Conservation (phyloP, 768 basidiomycete genomes). For the Trametes meyenii region DNA sequence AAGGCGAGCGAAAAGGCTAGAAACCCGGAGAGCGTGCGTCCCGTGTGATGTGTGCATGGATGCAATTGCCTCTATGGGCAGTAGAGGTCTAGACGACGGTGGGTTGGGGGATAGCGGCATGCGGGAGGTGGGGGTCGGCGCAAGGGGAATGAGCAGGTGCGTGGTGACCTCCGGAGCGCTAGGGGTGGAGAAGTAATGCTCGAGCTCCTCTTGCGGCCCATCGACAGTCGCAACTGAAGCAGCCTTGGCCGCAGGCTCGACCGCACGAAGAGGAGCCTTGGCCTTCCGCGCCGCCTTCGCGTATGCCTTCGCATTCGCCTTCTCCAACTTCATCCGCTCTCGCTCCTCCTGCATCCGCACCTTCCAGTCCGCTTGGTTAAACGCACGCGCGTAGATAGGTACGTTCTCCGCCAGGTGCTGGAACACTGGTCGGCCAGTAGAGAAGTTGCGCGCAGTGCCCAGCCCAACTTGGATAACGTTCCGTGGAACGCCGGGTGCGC, state of each 20-base stretch:
- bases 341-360: slow-evolving; percentile 52
- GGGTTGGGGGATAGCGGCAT: slow-evolving; percentile 51
- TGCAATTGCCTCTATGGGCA: slow-evolving; percentile 57
- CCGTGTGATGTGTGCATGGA: slow-evolving; percentile 55
- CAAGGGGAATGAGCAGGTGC: slow-evolving; percentile 73
- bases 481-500: slow-evolving; percentile 51
- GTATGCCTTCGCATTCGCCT: slow-evolving; percentile 26
- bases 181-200: slow-evolving; percentile 60
- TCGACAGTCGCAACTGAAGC: slow-evolving; percentile 23
- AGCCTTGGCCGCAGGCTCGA: slow-evolving; percentile 11
- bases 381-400: slow-evolving; percentile 72
- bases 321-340: slow-evolving; percentile 28
- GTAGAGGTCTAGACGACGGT: slow-evolving; percentile 39
- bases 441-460: slow-evolving; percentile 76
- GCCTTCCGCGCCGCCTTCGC: slow-evolving; percentile 29
- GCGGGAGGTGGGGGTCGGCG: slow-evolving; percentile 71
- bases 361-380: slow-evolving; percentile 77
- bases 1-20: slow-evolving; percentile 68
- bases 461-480: slow-evolving; percentile 70
- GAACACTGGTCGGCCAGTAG: slow-evolving; percentile 72
- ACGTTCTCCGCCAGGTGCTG: slow-evolving; percentile 73
- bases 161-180: slow-evolving; percentile 53
- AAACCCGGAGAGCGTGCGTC: slow-evolving; percentile 64
- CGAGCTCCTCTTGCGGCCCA: slow-evolving; percentile 45
- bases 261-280: slow-evolving; percentile 12